A percentile compares a stretch with the other conserved stretches of the same genome.
Conservation (phyloP, 78 protist species). For the Tieghemostelium lacteum region DNA sequence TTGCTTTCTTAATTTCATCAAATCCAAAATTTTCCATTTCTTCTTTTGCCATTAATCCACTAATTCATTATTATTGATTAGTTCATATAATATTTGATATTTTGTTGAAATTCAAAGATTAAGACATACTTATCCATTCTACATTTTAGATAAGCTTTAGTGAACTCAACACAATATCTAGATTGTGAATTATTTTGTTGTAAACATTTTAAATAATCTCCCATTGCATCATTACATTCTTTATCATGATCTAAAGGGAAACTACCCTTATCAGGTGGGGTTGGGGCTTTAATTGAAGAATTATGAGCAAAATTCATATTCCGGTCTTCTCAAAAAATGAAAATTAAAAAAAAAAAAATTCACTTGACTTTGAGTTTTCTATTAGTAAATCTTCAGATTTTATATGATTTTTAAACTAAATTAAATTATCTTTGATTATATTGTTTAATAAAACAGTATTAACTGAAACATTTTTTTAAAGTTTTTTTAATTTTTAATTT, state of each 20-base stretch:
- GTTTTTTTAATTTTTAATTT: too few species aligned
- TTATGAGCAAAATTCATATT: slow-evolving; percentile 59
- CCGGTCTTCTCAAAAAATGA: too few species aligned
- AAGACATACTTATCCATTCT: slow-evolving; percentile 74
- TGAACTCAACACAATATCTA: slow-evolving; percentile 43
- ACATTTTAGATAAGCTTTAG: slow-evolving; percentile 64
- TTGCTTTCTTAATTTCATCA: slow-evolving; percentile 44
- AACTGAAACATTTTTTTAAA: too few species aligned
- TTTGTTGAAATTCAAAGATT: not conserved
- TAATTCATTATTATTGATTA: not conserved
- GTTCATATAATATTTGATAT: not conserved
- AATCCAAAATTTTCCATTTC: slow-evolving; percentile 65
- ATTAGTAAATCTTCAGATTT: too few species aligned
- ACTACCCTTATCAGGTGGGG: slow-evolving; percentile 79
- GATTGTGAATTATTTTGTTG: slow-evolving; percentile 43
- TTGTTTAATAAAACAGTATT: too few species aligned
- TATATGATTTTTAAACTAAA: too few species aligned
- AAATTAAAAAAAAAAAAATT: too few species aligned
- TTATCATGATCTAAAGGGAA: slow-evolving; percentile 70
- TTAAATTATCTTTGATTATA: too few species aligned
- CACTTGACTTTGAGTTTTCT: too few species aligned
- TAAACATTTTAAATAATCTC: slow-evolving; percentile 38
- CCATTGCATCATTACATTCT: slow-evolving; percentile 63
- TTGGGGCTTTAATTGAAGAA: slow-evolving; percentile 60
- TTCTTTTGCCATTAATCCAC: slow-evolving; percentile 71